Evolutionary conservation across 192 early-diverging fungal genomes (phyloP), one percentile per base, ranked within the genome.

Genomic region (Coemansia sp.): DNA sequence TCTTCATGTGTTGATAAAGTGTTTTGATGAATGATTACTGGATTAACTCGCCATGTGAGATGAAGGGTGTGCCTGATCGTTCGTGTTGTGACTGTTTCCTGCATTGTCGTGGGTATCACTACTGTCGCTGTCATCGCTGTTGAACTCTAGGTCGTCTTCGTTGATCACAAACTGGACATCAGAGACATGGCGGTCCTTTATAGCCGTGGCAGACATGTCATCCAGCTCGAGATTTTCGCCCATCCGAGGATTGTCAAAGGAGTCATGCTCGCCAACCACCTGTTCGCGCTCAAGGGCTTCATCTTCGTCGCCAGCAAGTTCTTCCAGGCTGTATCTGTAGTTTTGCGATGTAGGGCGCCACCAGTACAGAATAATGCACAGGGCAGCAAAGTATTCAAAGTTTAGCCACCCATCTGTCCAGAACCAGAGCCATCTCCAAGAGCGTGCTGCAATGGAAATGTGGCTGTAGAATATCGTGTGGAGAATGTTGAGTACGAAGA

Each of bases 281-380:
- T 61, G 50, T 28, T 87, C 87, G 30, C 88, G 85, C 27, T 85
- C 86, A 44, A 87, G 85, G 15, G 87, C 86, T 20, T 87, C 89
- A 28, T 82, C 76, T 45, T 92, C 92, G 47, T 92, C 88, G 6
- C 83, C 77, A 34, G 84, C 85, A 54, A 92, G 59, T 66, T 98
- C 89, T 45, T 96, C 92, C 29, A 98, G 82, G 25, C 93, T 91
- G 70, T 94, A 95, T 30, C 96, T 85, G 64, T 87, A 87, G 74
- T 99, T 99, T 60, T 95, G 90, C 28, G 79, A 78, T 0, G 94
- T 97, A 0, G 97, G 97, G 53, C 95, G 74, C 97, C 97, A 99
- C 60, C 95, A 81, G 30, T 90, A 85, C 20, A 90, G 79, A 64
- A 98, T 94, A 15, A 86, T 79, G 6, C 87, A 65, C 57, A 94